These are phyloP conservation scores for Neopestalotiopsis sp. DNA, from an alignment of 2,329 filamentous ascomycete species.

Conservation along the genomic window DNA sequence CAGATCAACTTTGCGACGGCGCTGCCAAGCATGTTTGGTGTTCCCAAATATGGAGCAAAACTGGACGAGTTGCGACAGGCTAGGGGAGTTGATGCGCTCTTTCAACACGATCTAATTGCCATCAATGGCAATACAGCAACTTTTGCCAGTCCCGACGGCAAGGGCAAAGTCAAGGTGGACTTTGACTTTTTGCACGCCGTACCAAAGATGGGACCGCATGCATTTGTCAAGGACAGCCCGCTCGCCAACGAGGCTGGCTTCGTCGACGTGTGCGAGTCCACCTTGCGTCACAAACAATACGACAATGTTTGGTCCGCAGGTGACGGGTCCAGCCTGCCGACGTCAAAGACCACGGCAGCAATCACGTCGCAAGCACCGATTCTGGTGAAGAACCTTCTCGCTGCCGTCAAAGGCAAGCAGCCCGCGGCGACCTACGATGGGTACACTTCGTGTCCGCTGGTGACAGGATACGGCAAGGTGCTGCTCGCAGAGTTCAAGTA, in stretches of 20 bases:
- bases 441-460: conserved; percentile 50
- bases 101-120: conserved; percentile 45
- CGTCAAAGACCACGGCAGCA: conserved; percentile 51
- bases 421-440: conserved; percentile 44
- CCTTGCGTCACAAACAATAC: conserved; percentile 40
- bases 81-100: conserved; percentile 43
- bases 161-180: conserved; percentile 36
- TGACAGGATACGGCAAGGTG: conserved; percentile 50
- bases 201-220: conserved; percentile 39
- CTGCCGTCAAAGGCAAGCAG: conserved; percentile 40
- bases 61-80: conserved; percentile 40
- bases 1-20: conserved; percentile 41
- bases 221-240: conserved; percentile 39
- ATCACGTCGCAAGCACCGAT: conserved; percentile 50
- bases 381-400: conserved; percentile 46
- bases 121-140: conserved; percentile 40
- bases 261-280: conserved; percentile 40
- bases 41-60: conserved; percentile 43
- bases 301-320: conserved; percentile 46
- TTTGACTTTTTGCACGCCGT: conserved; percentile 44
- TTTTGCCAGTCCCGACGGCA: conserved; percentile 39
- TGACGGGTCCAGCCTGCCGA: conserved; percentile 45
- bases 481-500: conserved; percentile 56
- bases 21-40: conserved; percentile 42
- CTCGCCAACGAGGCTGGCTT: conserved; percentile 42